Evolutionary conservation across 768 basidiomycete species (phyloP).

Genomic region (Melanogaster broomeanus): DNA sequence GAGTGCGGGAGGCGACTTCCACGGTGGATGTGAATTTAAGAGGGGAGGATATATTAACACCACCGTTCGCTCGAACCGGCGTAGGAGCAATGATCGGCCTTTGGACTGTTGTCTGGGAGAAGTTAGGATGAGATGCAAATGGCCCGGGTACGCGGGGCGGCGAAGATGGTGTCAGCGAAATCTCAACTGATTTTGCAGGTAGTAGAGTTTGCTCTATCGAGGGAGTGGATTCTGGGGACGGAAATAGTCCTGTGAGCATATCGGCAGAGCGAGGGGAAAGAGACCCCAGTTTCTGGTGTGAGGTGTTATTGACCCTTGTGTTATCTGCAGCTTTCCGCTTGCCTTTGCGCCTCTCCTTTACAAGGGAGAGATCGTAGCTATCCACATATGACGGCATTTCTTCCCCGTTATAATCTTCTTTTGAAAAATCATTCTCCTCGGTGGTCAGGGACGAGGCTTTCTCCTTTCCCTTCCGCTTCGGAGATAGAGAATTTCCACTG

Average conservation of each 20-base stretch:
- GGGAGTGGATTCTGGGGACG: slow-evolving; percentile 20
- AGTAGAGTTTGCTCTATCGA: slow-evolving; percentile 13
- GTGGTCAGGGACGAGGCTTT: slow-evolving; percentile 12
- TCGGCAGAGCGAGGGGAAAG: slow-evolving; percentile 60
- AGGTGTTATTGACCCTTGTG: slow-evolving; percentile 9
- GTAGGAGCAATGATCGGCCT: slow-evolving; percentile 32
- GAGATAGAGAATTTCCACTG: slow-evolving; percentile 14
- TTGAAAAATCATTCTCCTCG: background rate
- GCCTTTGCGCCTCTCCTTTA: slow-evolving; percentile 15
- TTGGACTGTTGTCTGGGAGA: slow-evolving; percentile 20
- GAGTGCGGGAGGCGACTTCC: slow-evolving; percentile 50
- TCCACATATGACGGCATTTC: background rate
- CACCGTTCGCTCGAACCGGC: slow-evolving; percentile 21
- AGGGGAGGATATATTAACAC: slow-evolving; percentile 25
- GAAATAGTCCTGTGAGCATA: slow-evolving; percentile 41
- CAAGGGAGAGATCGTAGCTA: background rate
- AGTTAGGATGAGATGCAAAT: slow-evolving; percentile 13
- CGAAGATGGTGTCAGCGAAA: slow-evolving; percentile 23
- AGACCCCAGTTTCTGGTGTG: slow-evolving; percentile 49
- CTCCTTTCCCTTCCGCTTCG: slow-evolving; percentile 22
- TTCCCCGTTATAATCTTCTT: background rate
- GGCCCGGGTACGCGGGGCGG: slow-evolving; percentile 15
- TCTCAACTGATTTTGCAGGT: slow-evolving; percentile 2
- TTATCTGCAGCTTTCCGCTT: slow-evolving; percentile 36
- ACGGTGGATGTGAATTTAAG: slow-evolving; percentile 34